Conservation (phyloP, 2,329 filamentous ascomycete genomes). For the Fusarium papillatum region DNA sequence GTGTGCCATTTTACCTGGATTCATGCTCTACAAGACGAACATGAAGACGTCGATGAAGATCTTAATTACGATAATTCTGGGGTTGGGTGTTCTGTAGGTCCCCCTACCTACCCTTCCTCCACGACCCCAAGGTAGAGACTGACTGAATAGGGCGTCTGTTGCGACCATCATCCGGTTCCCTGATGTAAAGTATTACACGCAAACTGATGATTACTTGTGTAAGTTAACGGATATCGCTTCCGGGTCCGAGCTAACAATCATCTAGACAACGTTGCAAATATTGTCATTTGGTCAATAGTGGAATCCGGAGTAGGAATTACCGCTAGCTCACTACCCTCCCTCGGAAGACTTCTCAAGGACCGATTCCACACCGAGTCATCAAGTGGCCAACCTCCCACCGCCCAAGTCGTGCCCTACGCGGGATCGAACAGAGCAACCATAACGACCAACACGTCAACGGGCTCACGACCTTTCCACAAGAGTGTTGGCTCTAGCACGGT, state of each 20-base stretch:
- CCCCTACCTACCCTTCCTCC: too few relatives aligned
- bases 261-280: slow-evolving; percentile 18
- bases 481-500: not conserved
- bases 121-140: not conserved
- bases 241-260: too few relatives aligned
- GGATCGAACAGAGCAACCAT: not conserved
- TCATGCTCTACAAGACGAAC: not conserved
- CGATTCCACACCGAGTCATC: slow-evolving; percentile 1
- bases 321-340: slow-evolving; percentile 25
- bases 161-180: slow-evolving; percentile 29
- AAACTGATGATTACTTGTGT: slow-evolving; percentile 14
- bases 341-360: slow-evolving; percentile 18
- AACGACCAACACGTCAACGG: not conserved
- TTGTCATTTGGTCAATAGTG: slow-evolving; percentile 26
- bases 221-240: not conserved
- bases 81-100: not conserved
- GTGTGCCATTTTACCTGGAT: not conserved
- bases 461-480: not conserved
- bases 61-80: not conserved
- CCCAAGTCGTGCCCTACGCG: not conserved
- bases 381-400: not conserved
- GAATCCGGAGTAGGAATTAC: slow-evolving; percentile 35
- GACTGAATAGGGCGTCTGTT: slow-evolving; percentile 23
- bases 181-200: slow-evolving; percentile 18
- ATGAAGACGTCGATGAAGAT: not conserved